Conservation (phyloP, 129 eudicot species). For the Cynara cardunculus region DNA sequence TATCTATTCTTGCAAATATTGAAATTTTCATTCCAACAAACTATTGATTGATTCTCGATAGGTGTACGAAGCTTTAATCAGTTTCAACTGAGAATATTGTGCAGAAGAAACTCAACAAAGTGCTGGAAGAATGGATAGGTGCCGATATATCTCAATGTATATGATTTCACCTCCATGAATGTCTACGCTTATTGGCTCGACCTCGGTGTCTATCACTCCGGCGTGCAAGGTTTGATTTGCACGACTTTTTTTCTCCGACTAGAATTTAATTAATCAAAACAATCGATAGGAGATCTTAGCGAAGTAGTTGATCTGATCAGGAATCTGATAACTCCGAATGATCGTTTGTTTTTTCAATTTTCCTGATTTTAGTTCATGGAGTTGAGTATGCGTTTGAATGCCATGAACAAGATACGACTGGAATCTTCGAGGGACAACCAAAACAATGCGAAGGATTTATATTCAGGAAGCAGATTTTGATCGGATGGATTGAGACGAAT, state of each 20-base stretch:
- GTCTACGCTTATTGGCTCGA: slow-evolving; percentile 93
- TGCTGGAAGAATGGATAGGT: slow-evolving; percentile 51
- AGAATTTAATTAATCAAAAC: not conserved
- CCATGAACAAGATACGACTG: slow-evolving; percentile 76
- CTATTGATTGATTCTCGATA: not conserved
- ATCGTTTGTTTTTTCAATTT: not conserved
- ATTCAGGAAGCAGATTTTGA: slow-evolving; percentile 61
- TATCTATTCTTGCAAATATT: slow-evolving; percentile 1
- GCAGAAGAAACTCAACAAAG: slow-evolving; percentile 52
- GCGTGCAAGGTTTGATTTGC: slow-evolving; percentile 65
- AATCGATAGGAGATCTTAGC: not conserved
- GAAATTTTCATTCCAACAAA: not conserved
- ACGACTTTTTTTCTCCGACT: not conserved
- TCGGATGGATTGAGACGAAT: slow-evolving; percentile 73
- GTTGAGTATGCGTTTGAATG: slow-evolving; percentile 93
- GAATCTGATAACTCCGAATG: not conserved
- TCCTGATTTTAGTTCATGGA: slow-evolving; percentile 59
- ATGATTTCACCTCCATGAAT: slow-evolving; percentile 76
- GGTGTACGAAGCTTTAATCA: not conserved
- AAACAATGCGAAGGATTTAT: slow-evolving; percentile 80
- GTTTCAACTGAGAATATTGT: slow-evolving; percentile 45
- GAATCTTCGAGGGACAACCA: slow-evolving; percentile 84
- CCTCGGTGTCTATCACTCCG: slow-evolving; percentile 87
- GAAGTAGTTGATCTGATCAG: not conserved
- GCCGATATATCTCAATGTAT: slow-evolving; percentile 70